A percentile compares a stretch with the other conserved stretches of the same genome.
Evolutionary conservation across 108 stramenopile species (phyloP).

Genomic region (Discostella pseudostelligera): DNA sequence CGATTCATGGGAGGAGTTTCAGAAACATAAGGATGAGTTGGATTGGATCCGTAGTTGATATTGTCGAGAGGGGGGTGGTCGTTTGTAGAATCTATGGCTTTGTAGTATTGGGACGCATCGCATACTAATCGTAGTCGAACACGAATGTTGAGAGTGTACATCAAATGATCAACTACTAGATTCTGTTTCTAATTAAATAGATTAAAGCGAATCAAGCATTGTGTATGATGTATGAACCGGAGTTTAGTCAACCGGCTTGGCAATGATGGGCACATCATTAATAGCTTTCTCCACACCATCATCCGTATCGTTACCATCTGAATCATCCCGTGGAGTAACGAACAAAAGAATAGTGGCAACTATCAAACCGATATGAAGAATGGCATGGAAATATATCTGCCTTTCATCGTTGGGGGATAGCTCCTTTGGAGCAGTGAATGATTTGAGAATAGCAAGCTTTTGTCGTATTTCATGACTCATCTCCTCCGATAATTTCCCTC

Average conservation of each 20-base stretch:
- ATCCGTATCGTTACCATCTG: constrained; percentile 16
- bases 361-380: constrained; percentile 39
- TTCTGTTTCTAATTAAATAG: no score
- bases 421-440: constrained; percentile 38
- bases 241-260: constrained; percentile 30
- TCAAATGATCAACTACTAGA: no score
- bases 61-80: neutral
- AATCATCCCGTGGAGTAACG: constrained; percentile 22
- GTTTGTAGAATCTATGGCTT: neutral
- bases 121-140: no score
- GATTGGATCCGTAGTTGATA: constrained; percentile 63
- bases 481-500: constrained; percentile 11
- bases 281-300: constrained; percentile 9
- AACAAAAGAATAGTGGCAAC: constrained; percentile 36
- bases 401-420: constrained; percentile 24
- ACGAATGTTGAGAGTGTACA: no score
- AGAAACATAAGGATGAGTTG: constrained; percentile 70
- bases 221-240: no score
- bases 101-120: no score
- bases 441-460: constrained; percentile 35
- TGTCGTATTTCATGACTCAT: constrained; percentile 40
- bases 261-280: constrained; percentile 30
- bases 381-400: constrained; percentile 32
- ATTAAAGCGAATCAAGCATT: no score
- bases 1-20: constrained; percentile 80